Percentiles rank a stretch among this genome's conserved stretches.
phyloP scores from a whole-genome alignment of 2,329 filamentous ascomycete genomes.

The Botrytis deweyae region DNA sequence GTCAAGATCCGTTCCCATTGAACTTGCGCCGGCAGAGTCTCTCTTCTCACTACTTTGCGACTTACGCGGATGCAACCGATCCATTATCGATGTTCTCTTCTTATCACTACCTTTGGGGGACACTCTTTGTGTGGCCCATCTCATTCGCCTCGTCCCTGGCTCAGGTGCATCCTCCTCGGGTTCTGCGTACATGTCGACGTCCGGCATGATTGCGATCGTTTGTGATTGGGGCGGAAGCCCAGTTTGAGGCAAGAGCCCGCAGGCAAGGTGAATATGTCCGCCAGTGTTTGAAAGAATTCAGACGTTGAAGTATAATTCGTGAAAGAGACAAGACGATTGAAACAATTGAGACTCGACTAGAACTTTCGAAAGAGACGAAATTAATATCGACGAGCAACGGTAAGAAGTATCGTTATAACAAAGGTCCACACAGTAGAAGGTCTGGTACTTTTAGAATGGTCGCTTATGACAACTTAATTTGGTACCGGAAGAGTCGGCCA shows the following conservation, averaged over 20 bases:
- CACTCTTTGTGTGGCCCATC: conserved; percentile 95
- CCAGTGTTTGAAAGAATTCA: conserved; percentile 17
- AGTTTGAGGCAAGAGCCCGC: conserved; percentile 23
- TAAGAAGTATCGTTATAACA: conserved; percentile 8
- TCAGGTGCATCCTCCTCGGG: conserved; percentile 41
- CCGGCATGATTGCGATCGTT: conserved; percentile 20
- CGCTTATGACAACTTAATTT: conserved; percentile 23
- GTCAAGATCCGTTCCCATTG: conserved; percentile 40
- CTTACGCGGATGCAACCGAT: conserved; percentile 64
- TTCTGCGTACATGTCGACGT: conserved; percentile 47
- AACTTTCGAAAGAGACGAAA: not conserved
- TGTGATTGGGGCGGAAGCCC: conserved; percentile 21
- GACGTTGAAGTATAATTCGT: not conserved
- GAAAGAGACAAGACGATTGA: not conserved
- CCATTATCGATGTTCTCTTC: conserved; percentile 82
- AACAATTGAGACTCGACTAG: conserved; percentile 6
- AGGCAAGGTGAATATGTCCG: conserved; percentile 18
- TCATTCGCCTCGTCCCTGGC: conserved; percentile 68
- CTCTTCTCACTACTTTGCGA: conserved; percentile 62
- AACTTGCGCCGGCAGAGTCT: conserved; percentile 45
- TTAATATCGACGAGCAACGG: conserved; percentile 11
- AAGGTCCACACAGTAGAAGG: conserved; percentile 18
- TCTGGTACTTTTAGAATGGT: conserved; percentile 18
- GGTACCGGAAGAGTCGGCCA: conserved; percentile 23
- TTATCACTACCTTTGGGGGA: conserved; percentile 69